Evolutionary conservation across 1,284 basidiomycete genomes (phyloP).

Genomic region (Volvariella surrecta): DNA sequence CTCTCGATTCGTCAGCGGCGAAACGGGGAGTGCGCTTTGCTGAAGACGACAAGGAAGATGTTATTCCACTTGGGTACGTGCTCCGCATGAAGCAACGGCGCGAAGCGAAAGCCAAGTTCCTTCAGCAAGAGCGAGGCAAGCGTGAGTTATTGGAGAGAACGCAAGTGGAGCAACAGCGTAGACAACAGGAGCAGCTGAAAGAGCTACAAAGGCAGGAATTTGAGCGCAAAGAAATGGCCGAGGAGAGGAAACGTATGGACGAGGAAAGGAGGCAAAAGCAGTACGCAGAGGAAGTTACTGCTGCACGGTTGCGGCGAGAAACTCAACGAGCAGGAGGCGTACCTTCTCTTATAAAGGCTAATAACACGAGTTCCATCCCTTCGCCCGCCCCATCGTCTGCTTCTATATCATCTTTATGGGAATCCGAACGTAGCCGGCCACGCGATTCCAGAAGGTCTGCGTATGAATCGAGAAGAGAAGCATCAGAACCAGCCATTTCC

Average conservation of each 20-base stretch:
- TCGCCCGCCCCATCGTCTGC: constrained; percentile 19
- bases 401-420: constrained; percentile 29
- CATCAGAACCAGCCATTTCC: constrained; percentile 28
- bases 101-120: constrained; percentile 62
- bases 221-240: constrained; percentile 34
- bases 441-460: constrained; percentile 27
- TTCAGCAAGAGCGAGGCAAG: constrained; percentile 49
- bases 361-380: constrained; percentile 5
- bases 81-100: constrained; percentile 55
- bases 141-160: constrained; percentile 30
- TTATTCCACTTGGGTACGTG: constrained; percentile 58
- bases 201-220: constrained; percentile 42
- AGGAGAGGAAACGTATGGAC: constrained; percentile 48
- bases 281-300: constrained; percentile 53
- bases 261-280: constrained; percentile 45
- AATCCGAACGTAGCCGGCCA: constrained; percentile 34
- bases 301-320: constrained; percentile 54
- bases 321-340: constrained; percentile 37
- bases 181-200: constrained; percentile 39
- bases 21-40: constrained; percentile 56
- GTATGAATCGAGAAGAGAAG: constrained; percentile 30
- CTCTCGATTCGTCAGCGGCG: constrained; percentile 8
- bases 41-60: constrained; percentile 58
- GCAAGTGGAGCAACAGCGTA: constrained; percentile 26
- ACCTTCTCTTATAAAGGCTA: constrained; percentile 16